Evolutionary conservation across 768 basidiomycete species (phyloP), one percentile per base, ranked within the genome.

Genomic region (Phaffia australis): DNA sequence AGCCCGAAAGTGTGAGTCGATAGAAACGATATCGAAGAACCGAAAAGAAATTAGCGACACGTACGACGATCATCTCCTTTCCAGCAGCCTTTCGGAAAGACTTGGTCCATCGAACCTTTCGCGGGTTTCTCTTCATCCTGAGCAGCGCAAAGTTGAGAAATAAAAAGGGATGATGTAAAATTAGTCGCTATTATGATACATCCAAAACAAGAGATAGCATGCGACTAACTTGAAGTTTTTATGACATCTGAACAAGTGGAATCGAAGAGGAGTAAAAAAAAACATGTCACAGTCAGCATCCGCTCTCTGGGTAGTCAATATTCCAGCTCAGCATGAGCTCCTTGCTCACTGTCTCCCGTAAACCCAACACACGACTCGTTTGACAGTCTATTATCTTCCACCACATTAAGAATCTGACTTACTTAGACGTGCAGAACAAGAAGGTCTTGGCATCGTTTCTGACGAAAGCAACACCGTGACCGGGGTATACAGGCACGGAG

Each of bases 41-140:
- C 3, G 30, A 32, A 59, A 64, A 32, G 25, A n/a, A 18, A 6
- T 21, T 29, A 9, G 48, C 16, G n/a, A 63, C 18, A 78, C 87
- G 75, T 74, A 93, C 93, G 73, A 99, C 87, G 5, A 89, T 93
- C 95, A 99, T 99, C 80, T 99, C 95, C 79, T 98, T 99, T 61
- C 95, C 95, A 60, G 93, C 89, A 23, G 95, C 92, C 78, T 91
- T 94, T 71, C 95, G 84, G 82, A 99, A 99, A 25, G 95, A 95
- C 78, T 99, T 99, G 55, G 95, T 99, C 95, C 95, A 99, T 72
- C 89, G 82, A 48, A 99, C 93, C 78, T 99, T 99, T 69, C 95
- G 86, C 55, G 95, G 95, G 79, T 98, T 99, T 49, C 95, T 87
- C 81, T 98, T 98, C 95, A 98, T 97, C 78, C 91, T 93, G 71